Evolutionary conservation across 2,329 filamentous ascomycete species (phyloP).

Genomic region (Leptographium lundbergii): DNA sequence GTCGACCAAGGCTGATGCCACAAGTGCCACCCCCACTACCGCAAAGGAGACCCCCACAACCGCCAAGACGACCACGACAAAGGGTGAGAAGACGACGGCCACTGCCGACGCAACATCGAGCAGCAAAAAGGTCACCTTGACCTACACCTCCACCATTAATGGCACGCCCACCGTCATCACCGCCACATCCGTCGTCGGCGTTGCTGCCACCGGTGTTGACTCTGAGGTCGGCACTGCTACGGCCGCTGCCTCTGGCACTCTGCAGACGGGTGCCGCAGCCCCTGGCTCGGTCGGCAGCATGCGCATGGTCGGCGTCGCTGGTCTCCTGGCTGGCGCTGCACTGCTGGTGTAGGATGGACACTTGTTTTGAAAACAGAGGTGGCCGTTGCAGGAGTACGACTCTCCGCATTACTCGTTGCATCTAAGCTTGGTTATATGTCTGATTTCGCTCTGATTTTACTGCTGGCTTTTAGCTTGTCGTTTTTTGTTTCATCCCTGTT

Average conservation of each 20-base stretch:
- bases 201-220: slow-evolving; percentile 19
- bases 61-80: background rate
- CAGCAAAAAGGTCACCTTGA: slow-evolving; percentile 11
- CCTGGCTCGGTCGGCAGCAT: background rate
- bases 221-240: slow-evolving; percentile 17
- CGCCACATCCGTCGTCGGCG: slow-evolving; percentile 35
- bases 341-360: slow-evolving; percentile 10
- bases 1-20: slow-evolving; percentile 7
- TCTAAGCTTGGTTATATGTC: background rate
- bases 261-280: slow-evolving; percentile 17
- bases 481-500: background rate
- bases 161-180: slow-evolving; percentile 34
- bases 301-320: slow-evolving; percentile 10
- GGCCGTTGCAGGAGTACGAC: background rate
- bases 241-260: slow-evolving; percentile 20
- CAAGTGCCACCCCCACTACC: slow-evolving; percentile 1
- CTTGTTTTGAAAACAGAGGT: background rate
- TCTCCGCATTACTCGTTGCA: background rate
- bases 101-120: background rate
- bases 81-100: background rate
- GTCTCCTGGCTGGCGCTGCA: slow-evolving; percentile 9
- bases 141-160: slow-evolving; percentile 33
- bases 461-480: background rate
- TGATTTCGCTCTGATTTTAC: background rate
- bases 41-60: background rate